Percentiles rank a stretch among this genome's conserved stretches.
Conservation (phyloP, 768 basidiomycete species). For the Mycena polygramma region DNA sequence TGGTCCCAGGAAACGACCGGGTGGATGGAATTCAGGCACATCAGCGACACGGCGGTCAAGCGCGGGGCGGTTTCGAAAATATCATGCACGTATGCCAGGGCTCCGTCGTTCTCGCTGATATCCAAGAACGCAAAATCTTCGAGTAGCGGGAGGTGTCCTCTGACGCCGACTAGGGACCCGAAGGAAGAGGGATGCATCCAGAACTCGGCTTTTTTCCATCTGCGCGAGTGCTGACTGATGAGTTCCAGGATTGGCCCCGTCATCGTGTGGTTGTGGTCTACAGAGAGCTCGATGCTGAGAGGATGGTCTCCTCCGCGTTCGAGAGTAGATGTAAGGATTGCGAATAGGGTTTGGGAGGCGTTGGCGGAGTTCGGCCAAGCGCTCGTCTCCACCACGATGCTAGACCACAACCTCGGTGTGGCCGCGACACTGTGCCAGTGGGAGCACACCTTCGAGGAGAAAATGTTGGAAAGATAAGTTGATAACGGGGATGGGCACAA, state of each 20-base stretch:
- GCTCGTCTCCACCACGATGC: too few species aligned
- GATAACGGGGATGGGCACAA: too few species aligned
- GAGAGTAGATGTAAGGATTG: not conserved
- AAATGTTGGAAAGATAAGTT: too few species aligned
- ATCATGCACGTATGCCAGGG: not conserved
- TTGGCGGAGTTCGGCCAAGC: too few species aligned
- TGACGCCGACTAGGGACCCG: not conserved
- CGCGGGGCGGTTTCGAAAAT: constrained; percentile 20
- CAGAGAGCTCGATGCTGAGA: not conserved
- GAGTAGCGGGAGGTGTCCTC: constrained; percentile 8
- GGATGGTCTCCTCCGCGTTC: constrained; percentile 13
- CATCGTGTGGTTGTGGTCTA: not conserved
- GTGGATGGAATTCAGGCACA: too few species aligned
- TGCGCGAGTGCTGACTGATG: constrained; percentile 10
- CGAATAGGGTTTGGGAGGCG: too few species aligned
- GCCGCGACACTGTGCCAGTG: too few species aligned
- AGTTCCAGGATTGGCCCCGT: not conserved
- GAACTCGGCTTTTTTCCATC: constrained; percentile 15
- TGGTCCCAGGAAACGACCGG: too few species aligned
- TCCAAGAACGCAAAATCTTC: not conserved
- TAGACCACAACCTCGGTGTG: too few species aligned
- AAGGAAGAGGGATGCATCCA: not conserved
- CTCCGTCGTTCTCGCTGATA: not conserved
- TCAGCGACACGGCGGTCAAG: not conserved
- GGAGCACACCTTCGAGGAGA: too few species aligned